Evolutionary conservation across 306 rosid genomes (phyloP).

Genomic region (Datisca glomerata): DNA sequence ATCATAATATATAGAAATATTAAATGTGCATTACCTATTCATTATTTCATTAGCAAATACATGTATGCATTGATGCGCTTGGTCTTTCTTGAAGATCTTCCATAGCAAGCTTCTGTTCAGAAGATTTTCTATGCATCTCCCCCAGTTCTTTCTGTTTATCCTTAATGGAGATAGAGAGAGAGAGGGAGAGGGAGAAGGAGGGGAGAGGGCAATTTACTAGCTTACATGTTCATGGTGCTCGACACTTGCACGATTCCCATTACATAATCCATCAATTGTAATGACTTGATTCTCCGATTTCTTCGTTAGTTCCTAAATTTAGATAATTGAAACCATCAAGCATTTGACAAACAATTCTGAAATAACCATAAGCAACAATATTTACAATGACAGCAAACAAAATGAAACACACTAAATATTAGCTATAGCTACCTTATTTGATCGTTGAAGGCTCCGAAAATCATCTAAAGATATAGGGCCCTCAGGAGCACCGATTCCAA

Average conservation of each 20-base stretch:
- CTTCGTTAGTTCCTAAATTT: slow-evolving; percentile 79
- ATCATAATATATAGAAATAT: no score
- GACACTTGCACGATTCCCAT: slow-evolving; percentile 42
- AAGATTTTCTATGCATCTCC: slow-evolving; percentile 41
- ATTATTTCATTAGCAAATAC: slow-evolving; percentile 74
- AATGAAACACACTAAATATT: no score
- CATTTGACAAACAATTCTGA: no score
- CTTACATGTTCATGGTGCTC: slow-evolving; percentile 69
- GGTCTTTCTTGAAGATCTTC: slow-evolving; percentile 82
- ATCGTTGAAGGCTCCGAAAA: slow-evolving; percentile 89
- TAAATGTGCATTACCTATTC: slow-evolving; percentile 39
- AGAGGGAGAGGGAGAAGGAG: background rate
- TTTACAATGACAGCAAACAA: no score
- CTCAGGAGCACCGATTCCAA: slow-evolving; percentile 94
- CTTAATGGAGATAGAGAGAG: slow-evolving; percentile 23
- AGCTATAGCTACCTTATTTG: slow-evolving; percentile 75
- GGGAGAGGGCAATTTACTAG: slow-evolving; percentile 5
- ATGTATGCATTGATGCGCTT: slow-evolving; percentile 68
- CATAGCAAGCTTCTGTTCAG: slow-evolving; percentile 61
- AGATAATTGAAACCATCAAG: slow-evolving; percentile 2
- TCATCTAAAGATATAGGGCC: slow-evolving; percentile 97
- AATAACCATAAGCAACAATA: slow-evolving; percentile 1
- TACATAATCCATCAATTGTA: slow-evolving; percentile 44
- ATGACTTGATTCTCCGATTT: slow-evolving; percentile 73
- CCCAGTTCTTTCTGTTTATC: slow-evolving; percentile 56